Evolutionary conservation across 2,329 filamentous ascomycete genomes (phyloP).

Genomic region (Bipolaris zeicola): DNA sequence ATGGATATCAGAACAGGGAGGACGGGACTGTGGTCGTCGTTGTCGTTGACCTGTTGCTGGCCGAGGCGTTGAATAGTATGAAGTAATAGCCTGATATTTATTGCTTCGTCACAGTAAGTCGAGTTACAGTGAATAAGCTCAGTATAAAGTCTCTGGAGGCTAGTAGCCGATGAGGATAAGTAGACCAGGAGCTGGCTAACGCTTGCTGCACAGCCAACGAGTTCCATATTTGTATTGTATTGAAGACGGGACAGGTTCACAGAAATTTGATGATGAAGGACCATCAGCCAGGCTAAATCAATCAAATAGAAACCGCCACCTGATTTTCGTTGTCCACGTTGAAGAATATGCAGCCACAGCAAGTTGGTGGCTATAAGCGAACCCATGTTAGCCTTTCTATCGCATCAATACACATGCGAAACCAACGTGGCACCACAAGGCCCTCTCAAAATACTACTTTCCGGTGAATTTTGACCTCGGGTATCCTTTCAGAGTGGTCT

Average conservation of each 20-base stretch:
- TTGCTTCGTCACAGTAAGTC: neutral
- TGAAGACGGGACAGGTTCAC: neutral
- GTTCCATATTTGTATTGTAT: neutral
- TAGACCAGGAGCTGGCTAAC: constrained; percentile 5
- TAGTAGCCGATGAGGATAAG: neutral
- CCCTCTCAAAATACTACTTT: too few relatives aligned
- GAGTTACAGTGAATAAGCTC: neutral
- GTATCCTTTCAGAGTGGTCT: too few relatives aligned
- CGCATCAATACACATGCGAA: too few relatives aligned
- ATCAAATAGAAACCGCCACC: too few relatives aligned
- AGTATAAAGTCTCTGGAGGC: neutral
- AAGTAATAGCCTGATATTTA: neutral
- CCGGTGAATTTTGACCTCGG: too few relatives aligned
- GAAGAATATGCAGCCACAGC: neutral
- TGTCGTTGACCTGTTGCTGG: neutral
- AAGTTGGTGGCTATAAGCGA: too few relatives aligned
- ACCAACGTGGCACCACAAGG: too few relatives aligned
- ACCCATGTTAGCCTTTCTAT: too few relatives aligned
- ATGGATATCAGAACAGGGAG: constrained; percentile 5
- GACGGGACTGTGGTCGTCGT: neutral
- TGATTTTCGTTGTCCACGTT: too few relatives aligned
- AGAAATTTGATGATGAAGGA: neutral
- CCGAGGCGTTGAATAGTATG: neutral
- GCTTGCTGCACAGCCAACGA: neutral
- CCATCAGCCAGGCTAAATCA: neutral